Conservation (phyloP, 768 basidiomycete species). For the Boletus reticuloceps region DNA sequence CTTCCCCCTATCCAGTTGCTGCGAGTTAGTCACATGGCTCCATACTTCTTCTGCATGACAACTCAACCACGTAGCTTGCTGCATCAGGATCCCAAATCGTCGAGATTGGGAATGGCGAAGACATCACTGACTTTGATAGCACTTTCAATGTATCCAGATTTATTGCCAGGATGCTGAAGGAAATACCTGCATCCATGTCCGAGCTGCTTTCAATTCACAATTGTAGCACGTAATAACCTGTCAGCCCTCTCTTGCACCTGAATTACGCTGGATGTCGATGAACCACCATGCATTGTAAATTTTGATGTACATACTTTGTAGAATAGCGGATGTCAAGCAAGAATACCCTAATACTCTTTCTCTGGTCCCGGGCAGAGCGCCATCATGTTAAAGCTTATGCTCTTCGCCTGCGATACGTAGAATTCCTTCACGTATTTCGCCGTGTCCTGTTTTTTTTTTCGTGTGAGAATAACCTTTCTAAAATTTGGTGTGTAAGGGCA, state of each 20-base stretch:
- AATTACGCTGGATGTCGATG: background rate
- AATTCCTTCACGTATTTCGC: constrained; percentile 44
- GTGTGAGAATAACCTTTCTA: background rate
- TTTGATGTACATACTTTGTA: constrained; percentile 8
- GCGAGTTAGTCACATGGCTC: constrained; percentile 17
- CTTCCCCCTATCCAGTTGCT: constrained; percentile 39
- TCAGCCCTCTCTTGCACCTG: background rate
- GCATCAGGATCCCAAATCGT: constrained; percentile 31
- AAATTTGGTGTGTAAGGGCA: background rate
- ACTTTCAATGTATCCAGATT: constrained; percentile 32
- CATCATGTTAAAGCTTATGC: constrained; percentile 47
- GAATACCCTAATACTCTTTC: constrained; percentile 9
- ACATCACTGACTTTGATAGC: constrained; percentile 32
- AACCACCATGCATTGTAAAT: background rate
- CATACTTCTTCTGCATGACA: background rate
- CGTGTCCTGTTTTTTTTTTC: constrained; percentile 41
- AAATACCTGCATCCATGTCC: constrained; percentile 31
- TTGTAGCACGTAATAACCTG: background rate
- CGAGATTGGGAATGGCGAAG: constrained; percentile 34
- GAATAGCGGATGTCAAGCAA: background rate
- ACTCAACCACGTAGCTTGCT: constrained; percentile 22
- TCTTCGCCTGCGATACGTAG: constrained; percentile 39
- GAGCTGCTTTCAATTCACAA: constrained; percentile 23
- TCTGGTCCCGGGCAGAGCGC: constrained; percentile 37
- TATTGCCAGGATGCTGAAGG: constrained; percentile 30